Conservation (phyloP, 83 land plant species). For the Picea abies region DNA sequence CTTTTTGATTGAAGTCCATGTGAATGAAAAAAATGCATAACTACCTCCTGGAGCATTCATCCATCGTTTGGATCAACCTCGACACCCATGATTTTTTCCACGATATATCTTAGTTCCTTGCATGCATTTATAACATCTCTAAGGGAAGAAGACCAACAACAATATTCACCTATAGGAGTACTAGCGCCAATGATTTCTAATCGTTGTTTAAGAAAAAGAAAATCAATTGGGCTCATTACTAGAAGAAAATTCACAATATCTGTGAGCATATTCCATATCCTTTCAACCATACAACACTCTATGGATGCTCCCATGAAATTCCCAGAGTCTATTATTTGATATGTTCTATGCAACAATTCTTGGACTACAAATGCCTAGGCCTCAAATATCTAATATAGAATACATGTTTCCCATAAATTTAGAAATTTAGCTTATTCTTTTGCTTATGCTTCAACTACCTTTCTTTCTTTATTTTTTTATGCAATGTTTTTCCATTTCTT, state of each 20-base stretch:
- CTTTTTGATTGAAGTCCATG: constrained; percentile 30
- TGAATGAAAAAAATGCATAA: no score
- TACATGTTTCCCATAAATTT: no score
- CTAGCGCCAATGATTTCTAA: constrained; percentile 36
- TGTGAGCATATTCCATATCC: constrained; percentile 62
- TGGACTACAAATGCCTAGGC: constrained; percentile 45
- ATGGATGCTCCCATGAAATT: constrained; percentile 33
- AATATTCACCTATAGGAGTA: constrained; percentile 33
- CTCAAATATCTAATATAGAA: constrained; percentile 37
- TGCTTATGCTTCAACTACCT: no score
- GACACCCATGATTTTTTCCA: no score
- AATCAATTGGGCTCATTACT: constrained; percentile 64
- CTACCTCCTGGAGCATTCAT: no score
- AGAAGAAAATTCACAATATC: constrained; percentile 57
- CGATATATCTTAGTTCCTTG: constrained; percentile 23
- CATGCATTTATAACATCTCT: constrained; percentile 32
- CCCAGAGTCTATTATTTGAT: constrained; percentile 24
- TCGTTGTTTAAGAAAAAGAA: constrained; percentile 61
- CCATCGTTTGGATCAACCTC: no score
- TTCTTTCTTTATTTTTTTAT: no score
- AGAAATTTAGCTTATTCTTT: no score
- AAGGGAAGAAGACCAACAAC: constrained; percentile 51
- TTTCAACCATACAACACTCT: constrained; percentile 63
- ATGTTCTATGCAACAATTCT: constrained; percentile 32
- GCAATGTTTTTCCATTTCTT: no score